Percentiles rank a stretch among this genome's conserved stretches.
Evolutionary conservation across 2,329 filamentous ascomycete species (phyloP).

Genomic region (Fusarium circinatum): DNA sequence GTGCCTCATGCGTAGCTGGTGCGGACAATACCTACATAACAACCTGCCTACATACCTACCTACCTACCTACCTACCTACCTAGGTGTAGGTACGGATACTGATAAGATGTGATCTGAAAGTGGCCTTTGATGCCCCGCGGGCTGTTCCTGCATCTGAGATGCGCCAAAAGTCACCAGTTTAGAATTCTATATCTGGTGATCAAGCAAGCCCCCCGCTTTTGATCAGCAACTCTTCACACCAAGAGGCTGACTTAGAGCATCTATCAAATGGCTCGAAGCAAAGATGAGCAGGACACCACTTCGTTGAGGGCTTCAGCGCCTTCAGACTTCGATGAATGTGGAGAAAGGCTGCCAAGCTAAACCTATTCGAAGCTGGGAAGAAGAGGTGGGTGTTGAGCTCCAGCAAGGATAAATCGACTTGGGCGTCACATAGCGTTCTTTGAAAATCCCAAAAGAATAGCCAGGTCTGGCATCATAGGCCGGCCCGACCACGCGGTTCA

Average conservation of each 20-base stretch:
- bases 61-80: no score
- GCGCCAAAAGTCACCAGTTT: conserved; percentile 24
- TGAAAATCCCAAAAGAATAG: conserved; percentile 25
- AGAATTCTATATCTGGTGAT: conserved; percentile 30
- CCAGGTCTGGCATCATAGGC: conserved; percentile 40
- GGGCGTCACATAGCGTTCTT: conserved; percentile 26
- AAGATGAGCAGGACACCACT: conserved; percentile 31
- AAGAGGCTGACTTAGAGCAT: background rate
- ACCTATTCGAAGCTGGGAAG: conserved; percentile 12
- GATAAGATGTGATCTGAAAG: conserved; percentile 18
- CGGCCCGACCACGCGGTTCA: conserved; percentile 31
- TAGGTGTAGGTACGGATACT: background rate
- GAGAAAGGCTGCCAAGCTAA: conserved; percentile 28
- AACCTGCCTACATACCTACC: background rate
- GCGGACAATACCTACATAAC: background rate
- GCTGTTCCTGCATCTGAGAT: conserved; percentile 35
- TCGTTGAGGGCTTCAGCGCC: conserved; percentile 3
- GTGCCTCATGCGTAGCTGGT: background rate
- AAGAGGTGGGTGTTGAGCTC: conserved; percentile 25
- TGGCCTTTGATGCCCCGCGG: conserved; percentile 11
- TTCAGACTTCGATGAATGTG: conserved; percentile 20
- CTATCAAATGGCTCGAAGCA: conserved; percentile 7
- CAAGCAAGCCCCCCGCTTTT: conserved; percentile 15
- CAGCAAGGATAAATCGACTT: conserved; percentile 32
- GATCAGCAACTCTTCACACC: conserved; percentile 12